These are phyloP conservation scores for Skeletonema grethae DNA, from an alignment of 108 stramenopile genomes.

Conservation along the genomic window DNA sequence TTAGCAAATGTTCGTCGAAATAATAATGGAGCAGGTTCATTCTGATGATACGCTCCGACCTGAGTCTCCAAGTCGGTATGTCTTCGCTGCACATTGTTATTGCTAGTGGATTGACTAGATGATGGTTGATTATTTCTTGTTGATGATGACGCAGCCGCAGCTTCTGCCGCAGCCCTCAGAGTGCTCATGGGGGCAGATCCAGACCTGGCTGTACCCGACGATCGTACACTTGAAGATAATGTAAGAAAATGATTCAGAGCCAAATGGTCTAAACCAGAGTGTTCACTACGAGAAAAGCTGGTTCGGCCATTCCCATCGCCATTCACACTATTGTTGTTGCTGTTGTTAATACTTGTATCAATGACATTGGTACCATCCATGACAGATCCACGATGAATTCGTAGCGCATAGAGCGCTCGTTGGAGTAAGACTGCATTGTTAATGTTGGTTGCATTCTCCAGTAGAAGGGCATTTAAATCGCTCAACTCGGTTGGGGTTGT, in stretches of 20 bases:
- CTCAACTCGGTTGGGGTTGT: background rate
- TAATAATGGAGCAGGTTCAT: background rate
- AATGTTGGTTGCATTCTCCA: slow-evolving; percentile 3
- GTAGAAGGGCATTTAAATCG: background rate
- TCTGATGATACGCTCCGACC: background rate
- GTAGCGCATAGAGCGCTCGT: background rate
- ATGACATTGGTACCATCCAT: no score
- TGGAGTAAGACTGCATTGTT: slow-evolving; percentile 2
- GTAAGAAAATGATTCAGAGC: background rate
- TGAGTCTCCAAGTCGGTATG: background rate
- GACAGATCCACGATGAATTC: background rate
- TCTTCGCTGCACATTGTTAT: background rate
- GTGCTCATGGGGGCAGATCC: background rate
- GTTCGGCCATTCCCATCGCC: background rate
- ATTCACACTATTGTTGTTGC: background rate
- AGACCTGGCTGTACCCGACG: background rate
- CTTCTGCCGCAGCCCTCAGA: no score
- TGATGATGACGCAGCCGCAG: background rate
- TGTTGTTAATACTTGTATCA: background rate
- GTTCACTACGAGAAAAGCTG: background rate
- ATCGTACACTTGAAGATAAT: background rate
- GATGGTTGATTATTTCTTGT: background rate
- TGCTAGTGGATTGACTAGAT: background rate
- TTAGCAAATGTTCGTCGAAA: background rate
- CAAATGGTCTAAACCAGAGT: background rate